Evolutionary conservation across 2,329 filamentous ascomycete genomes (phyloP), one percentile per base, ranked within the genome.

Genomic region (Celoporthe dispersa): DNA sequence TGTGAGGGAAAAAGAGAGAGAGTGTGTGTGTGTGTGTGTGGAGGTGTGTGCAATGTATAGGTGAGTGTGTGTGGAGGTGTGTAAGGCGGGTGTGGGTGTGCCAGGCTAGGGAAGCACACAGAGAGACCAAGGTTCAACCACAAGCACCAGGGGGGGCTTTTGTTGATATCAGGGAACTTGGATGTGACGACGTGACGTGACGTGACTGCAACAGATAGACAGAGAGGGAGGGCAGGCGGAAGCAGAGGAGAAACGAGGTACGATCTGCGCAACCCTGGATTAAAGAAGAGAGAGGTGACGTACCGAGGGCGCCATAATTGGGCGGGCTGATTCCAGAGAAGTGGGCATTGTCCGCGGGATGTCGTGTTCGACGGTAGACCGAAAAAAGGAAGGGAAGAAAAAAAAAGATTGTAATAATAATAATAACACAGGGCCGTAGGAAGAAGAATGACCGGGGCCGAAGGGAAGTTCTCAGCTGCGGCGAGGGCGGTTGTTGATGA

Each of bases 261-360:
- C 67, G 70, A 71, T 70, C 53, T 51, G 65, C 67, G 68, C 31
- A 55, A 61, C 64, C n/a, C 57, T 62, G 35, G 64, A 68, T 60
- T 19, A 48, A 8, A 48, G 44, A 71, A 69, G 67, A 68, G 67
- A 68, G 62, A 64, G 64, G 72, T 71, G 72, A 87, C 87, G 68
- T 87, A 89, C 87, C 76, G 87, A 89, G 63, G 86, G 84, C 71
- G 86, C 86, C 87, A 89, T 88, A 78, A 89, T 89, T 75, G 87
- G 87, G 77, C 87, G 86, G 67, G 86, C 83, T 60, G 87, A 89
- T 68, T 89, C 87, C 70, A 89, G 76, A n/a, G 87, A 89, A 72
- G 83, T 78, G 77, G 86, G 85, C 87, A 89, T 89, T 89, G 68
- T 73, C 77, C 51, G 62, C 28, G 31, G 62, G 22, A 14, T 44